Evolutionary conservation across 495 filamentous ascomycete genomes (phyloP), one percentile per base, ranked within the genome.

Genomic region (Aspergillus panamensis): DNA sequence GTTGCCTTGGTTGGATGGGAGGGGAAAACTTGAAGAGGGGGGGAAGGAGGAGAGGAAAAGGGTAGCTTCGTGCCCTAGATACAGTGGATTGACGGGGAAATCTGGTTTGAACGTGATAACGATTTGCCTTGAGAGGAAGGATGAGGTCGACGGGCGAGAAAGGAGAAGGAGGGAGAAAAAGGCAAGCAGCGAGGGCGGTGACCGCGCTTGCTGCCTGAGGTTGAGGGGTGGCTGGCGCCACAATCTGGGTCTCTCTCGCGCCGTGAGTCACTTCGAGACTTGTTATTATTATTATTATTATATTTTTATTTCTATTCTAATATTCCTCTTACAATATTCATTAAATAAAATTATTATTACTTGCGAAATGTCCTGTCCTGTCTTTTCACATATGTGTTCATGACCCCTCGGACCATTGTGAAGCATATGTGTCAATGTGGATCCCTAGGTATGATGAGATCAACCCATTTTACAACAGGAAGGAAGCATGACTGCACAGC

Each of bases 51-150:
- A 44, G 53, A 53, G 45, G 45, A 25, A 80, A 80, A 91, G 89
- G 89, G 89, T 91, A 88, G 89, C 88, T 92, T 80, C 71, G 88
- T 88, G 89, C 89, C 89, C 88, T 90, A 92, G 88, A 89, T 78
- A 77, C 77, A 66, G 62, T 48, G 45, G 48, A 49, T 65, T 67
- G 65, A 66, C 61, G 59, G 63, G 55, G 59, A 64, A 62, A 62
- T 59, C 61, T 64, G 66, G 67, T 66, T 25, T 65, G 69, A 49
- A 64, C 47, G 52, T 45, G 58, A 60, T 64, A 52, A 61, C 60
- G 62, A 64, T 62, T 66, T 63, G 58, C 58, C 64, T 67, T 63
- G 58, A 48, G 52, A 59, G 59, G 63, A 65, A 66, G 62, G 60
- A 62, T 62, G 64, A 70, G 61, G 58, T 58, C 57, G 60, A 61